phyloP scores from a whole-genome alignment of 768 basidiomycete genomes.

The Hysterangium stoloniferum region DNA sequence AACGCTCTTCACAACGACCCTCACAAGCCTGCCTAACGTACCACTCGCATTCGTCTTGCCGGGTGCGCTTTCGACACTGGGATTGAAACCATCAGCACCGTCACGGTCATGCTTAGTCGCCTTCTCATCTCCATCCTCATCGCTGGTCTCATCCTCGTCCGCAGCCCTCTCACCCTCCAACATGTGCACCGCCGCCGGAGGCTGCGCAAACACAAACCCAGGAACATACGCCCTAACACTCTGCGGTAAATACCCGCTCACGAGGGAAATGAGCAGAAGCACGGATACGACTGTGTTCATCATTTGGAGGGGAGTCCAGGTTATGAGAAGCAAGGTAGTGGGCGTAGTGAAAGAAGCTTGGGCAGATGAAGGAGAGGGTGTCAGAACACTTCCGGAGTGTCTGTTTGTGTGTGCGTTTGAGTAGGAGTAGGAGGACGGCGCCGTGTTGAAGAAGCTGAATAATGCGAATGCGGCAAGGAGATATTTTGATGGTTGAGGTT shows the following conservation, averaged over 20 bases:
- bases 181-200: background rate
- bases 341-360: no score
- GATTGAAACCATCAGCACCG: no score
- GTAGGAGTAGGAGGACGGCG: constrained; percentile 24
- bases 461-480: constrained; percentile 77
- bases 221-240: background rate
- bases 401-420: constrained; percentile 24
- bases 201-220: background rate
- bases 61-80: no score
- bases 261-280: background rate
- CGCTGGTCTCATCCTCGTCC: no score
- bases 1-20: constrained; percentile 16
- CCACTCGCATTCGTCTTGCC: constrained; percentile 29
- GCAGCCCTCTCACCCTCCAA: constrained; percentile 4
- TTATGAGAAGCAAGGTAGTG: constrained; percentile 3
- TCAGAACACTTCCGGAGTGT: constrained; percentile 19
- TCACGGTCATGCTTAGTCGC: no score
- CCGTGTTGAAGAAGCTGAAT: constrained; percentile 81
- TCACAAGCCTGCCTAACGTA: constrained; percentile 30
- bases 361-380: constrained; percentile 6
- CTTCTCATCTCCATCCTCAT: no score
- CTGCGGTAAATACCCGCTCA: constrained; percentile 34
- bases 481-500: constrained; percentile 38
- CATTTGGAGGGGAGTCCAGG: constrained; percentile 2
- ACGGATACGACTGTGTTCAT: constrained; percentile 1